Percentiles rank a stretch among this genome's conserved stretches.
phyloP scores from a whole-genome alignment of 345 rosid species.

The Murraya koenigii region DNA sequence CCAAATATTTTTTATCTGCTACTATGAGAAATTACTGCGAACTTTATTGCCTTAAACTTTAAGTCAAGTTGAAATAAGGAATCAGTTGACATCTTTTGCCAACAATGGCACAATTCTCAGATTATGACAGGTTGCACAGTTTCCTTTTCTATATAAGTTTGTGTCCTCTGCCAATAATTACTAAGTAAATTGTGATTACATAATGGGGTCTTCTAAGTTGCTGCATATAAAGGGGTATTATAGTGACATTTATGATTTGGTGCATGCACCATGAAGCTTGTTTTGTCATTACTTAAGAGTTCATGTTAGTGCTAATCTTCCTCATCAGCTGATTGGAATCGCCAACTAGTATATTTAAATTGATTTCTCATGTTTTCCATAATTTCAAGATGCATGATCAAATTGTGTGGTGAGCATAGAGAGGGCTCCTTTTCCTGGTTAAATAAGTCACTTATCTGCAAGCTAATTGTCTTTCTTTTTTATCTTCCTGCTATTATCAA shows the following conservation, averaged over 20 bases:
- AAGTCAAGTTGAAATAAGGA: neutral
- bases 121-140: neutral
- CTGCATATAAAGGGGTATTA: neutral
- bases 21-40: neutral
- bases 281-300: neutral
- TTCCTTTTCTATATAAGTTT: neutral
- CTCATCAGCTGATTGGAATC: neutral
- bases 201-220: neutral
- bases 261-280: neutral
- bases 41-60: neutral
- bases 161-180: neutral
- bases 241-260: neutral
- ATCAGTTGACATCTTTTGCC: neutral
- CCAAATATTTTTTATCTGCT: neutral
- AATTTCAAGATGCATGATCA: neutral
- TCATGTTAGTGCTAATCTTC: neutral
- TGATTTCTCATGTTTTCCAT: neutral
- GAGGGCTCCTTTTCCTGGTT: neutral
- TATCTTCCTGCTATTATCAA: neutral
- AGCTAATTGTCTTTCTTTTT: neutral
- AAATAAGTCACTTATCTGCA: neutral
- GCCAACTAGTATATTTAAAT: neutral
- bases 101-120: neutral
- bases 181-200: neutral
- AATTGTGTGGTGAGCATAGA: neutral